These are phyloP conservation scores for Fusarium sarcochroum DNA, from an alignment of 2,329 filamentous ascomycete genomes.

Conservation along the genomic window DNA sequence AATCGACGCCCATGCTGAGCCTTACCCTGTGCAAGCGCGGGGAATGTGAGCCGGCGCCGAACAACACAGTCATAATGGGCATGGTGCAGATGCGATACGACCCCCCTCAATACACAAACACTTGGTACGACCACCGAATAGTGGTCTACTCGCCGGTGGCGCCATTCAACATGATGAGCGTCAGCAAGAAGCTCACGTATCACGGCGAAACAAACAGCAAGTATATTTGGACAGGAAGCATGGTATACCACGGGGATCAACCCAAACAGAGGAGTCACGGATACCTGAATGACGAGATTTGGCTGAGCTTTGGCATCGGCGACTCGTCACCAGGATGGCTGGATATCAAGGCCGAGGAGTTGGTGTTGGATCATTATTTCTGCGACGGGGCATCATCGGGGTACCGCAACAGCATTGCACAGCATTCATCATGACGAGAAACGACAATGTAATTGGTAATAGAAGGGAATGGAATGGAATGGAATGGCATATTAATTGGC, in stretches of 20 bases:
- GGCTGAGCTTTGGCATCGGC: slow-evolving; percentile 44
- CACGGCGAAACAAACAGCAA: slow-evolving; percentile 42
- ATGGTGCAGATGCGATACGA: slow-evolving; percentile 47
- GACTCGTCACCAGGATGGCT: slow-evolving; percentile 42
- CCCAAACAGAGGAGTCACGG: slow-evolving; percentile 35
- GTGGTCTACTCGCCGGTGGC: slow-evolving; percentile 39
- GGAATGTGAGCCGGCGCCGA: slow-evolving; percentile 30
- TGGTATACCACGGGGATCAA: slow-evolving; percentile 39
- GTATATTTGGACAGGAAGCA: slow-evolving; percentile 45
- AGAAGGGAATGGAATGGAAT: slow-evolving; percentile 25
- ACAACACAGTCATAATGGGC: slow-evolving; percentile 42
- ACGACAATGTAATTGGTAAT: slow-evolving; percentile 39
- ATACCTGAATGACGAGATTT: slow-evolving; percentile 40
- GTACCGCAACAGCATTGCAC: slow-evolving; percentile 28
- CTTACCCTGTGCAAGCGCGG: slow-evolving; percentile 42
- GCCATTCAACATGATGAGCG: slow-evolving; percentile 42
- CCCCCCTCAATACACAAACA: slow-evolving; percentile 37
- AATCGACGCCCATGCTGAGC: slow-evolving; percentile 46
- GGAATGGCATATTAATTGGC: slow-evolving; percentile 16
- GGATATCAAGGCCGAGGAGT: slow-evolving; percentile 40
- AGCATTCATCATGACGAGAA: slow-evolving; percentile 36
- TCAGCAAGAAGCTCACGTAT: slow-evolving; percentile 45
- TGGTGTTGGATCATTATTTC: slow-evolving; percentile 41
- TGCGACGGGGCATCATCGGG: slow-evolving; percentile 30
- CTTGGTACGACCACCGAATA: slow-evolving; percentile 45